phyloP scores from a whole-genome alignment of 1,284 basidiomycete genomes.

The Sutorius eximius region DNA sequence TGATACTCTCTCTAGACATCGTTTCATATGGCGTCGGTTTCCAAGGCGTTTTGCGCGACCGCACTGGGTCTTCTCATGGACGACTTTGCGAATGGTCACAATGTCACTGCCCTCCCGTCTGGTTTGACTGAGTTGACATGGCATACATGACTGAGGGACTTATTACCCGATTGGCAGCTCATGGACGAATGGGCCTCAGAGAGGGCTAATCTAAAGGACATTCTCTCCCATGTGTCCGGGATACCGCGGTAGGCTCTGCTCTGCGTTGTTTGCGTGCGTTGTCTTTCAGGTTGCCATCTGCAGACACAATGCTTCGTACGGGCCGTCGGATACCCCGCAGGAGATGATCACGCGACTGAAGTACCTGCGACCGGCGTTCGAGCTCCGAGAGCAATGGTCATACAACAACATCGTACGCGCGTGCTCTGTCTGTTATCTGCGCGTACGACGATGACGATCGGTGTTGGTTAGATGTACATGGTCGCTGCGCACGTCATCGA shows the following conservation, averaged over 20 bases:
- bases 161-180: constrained; percentile 40
- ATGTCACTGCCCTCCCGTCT: constrained; percentile 38
- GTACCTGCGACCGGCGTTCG: constrained; percentile 38
- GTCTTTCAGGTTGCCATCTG: neutral
- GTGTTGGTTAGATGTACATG: constrained; percentile 36
- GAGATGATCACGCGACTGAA: constrained; percentile 34
- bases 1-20: constrained; percentile 33
- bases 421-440: neutral
- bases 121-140: constrained; percentile 35
- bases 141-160: constrained; percentile 37
- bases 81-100: constrained; percentile 36
- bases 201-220: constrained; percentile 37
- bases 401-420: constrained; percentile 43
- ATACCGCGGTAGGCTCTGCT: constrained; percentile 31
- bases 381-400: constrained; percentile 40
- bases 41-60: constrained; percentile 42
- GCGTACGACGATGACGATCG: neutral
- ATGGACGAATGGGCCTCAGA: constrained; percentile 37
- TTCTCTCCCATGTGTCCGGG: constrained; percentile 42
- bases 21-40: constrained; percentile 38
- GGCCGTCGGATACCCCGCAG: constrained; percentile 26
- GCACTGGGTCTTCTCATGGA: constrained; percentile 43
- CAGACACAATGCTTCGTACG: constrained; percentile 40
- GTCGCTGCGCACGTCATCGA: constrained; percentile 36
- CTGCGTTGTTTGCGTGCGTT: neutral